Percentiles rank a stretch among this genome's conserved stretches.
Conservation (phyloP, 1,284 basidiomycete genomes). For the Omphalotus olearius region DNA sequence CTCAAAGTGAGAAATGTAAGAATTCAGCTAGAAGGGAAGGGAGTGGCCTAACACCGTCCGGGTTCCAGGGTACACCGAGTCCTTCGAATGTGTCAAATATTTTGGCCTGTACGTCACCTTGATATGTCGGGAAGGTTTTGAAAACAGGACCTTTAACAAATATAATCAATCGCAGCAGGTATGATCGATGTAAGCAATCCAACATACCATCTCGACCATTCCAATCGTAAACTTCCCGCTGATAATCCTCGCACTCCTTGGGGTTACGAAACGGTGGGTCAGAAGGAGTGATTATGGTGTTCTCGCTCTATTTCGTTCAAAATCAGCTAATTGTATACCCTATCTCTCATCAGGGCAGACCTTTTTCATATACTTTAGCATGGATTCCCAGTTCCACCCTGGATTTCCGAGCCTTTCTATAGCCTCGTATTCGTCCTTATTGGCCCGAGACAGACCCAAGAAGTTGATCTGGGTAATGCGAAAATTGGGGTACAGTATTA, state of each 20-base stretch:
- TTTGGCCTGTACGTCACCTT: neutral
- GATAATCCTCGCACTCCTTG: neutral
- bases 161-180: too few relatives aligned
- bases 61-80: neutral
- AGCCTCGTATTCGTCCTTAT: constrained; percentile 1
- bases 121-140: constrained; percentile 1
- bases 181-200: neutral
- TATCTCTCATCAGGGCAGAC: neutral
- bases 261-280: neutral
- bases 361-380: constrained; percentile 11
- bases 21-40: neutral
- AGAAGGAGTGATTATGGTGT: neutral
- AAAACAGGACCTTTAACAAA: neutral
- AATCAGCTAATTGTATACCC: too few relatives aligned
- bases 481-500: neutral
- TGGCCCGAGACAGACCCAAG: neutral
- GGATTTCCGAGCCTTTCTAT: constrained; percentile 5
- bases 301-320: neutral
- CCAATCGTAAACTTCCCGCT: neutral
- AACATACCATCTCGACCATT: neutral
- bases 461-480: neutral
- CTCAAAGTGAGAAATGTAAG: neutral
- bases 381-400: constrained; percentile 13
- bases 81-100: neutral
- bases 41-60: neutral